These are phyloP conservation scores for Streptanthus diversifolius DNA, from an alignment of 345 rosid species.

Conservation along the genomic window DNA sequence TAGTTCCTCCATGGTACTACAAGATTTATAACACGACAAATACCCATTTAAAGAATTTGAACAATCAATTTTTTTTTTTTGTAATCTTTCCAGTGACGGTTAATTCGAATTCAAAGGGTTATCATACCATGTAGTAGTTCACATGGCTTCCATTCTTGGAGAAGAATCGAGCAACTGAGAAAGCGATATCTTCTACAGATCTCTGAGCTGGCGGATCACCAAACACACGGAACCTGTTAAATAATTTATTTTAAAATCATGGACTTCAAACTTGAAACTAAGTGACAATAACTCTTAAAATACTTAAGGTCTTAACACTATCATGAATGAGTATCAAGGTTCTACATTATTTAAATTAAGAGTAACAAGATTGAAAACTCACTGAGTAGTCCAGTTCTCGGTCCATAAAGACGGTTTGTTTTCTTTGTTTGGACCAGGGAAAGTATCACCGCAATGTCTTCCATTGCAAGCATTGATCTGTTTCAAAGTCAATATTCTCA, in stretches of 20 bases:
- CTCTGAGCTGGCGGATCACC: slow-evolving; percentile 57
- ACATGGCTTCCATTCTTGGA: slow-evolving; percentile 75
- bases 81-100: not conserved
- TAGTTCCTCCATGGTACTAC: slow-evolving; percentile 96
- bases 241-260: not conserved
- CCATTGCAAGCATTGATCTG: slow-evolving; percentile 97
- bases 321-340: not conserved
- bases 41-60: not conserved
- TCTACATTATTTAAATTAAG: not conserved
- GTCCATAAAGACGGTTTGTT: slow-evolving; percentile 92
- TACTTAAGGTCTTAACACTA: not conserved
- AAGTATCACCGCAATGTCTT: slow-evolving; percentile 95
- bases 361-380: slow-evolving; percentile 28
- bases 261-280: no score
- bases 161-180: slow-evolving; percentile 71
- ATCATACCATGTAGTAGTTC: slow-evolving; percentile 88
- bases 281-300: not conserved
- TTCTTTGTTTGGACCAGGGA: slow-evolving; percentile 76
- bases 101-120: not conserved
- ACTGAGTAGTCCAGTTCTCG: slow-evolving; percentile 98
- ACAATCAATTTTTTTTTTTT: not conserved
- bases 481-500: not conserved
- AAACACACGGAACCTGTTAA: slow-evolving; percentile 52
- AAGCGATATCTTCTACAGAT: slow-evolving; percentile 78
- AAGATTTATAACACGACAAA: slow-evolving; percentile 4